These are phyloP conservation scores for Punica granatum DNA, from an alignment of 345 rosid species.

Conservation along the genomic window DNA sequence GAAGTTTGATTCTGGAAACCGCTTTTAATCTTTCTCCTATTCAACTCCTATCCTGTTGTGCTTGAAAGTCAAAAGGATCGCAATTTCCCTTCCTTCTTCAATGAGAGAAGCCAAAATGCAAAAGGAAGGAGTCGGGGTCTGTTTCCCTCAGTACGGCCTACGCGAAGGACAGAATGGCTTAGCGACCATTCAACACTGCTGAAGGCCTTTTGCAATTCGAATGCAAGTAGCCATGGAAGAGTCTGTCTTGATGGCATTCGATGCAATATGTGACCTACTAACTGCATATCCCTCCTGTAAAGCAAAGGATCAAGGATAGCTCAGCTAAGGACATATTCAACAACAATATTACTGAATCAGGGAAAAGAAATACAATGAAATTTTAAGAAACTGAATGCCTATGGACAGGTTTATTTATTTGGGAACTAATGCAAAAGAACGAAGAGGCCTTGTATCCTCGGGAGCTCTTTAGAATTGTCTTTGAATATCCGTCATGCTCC, in stretches of 20 bases:
- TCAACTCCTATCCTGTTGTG: background rate
- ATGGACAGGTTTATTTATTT: background rate
- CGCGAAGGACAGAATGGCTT: too few species aligned
- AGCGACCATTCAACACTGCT: slow-evolving; percentile 6
- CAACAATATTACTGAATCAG: background rate
- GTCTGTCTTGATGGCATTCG: slow-evolving; percentile 67
- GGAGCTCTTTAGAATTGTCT: background rate
- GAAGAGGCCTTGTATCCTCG: background rate
- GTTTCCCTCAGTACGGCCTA: background rate
- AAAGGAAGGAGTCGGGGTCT: background rate
- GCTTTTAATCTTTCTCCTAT: too few species aligned
- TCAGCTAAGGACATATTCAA: background rate
- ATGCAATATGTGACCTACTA: slow-evolving; percentile 66
- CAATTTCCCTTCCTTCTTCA: background rate
- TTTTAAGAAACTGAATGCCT: background rate
- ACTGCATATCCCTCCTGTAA: slow-evolving; percentile 75
- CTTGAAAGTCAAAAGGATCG: background rate
- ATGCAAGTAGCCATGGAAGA: slow-evolving; percentile 57
- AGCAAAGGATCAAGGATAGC: background rate
- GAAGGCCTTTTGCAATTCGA: slow-evolving; percentile 41
- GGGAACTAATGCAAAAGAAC: background rate
- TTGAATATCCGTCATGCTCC: background rate
- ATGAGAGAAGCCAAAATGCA: background rate
- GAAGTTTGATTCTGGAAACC: background rate
- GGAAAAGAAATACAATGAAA: background rate